A percentile compares a stretch with the other conserved stretches of the same genome.
Evolutionary conservation across 768 basidiomycete species (phyloP).

Genomic region (Hydnum rufescens): DNA sequence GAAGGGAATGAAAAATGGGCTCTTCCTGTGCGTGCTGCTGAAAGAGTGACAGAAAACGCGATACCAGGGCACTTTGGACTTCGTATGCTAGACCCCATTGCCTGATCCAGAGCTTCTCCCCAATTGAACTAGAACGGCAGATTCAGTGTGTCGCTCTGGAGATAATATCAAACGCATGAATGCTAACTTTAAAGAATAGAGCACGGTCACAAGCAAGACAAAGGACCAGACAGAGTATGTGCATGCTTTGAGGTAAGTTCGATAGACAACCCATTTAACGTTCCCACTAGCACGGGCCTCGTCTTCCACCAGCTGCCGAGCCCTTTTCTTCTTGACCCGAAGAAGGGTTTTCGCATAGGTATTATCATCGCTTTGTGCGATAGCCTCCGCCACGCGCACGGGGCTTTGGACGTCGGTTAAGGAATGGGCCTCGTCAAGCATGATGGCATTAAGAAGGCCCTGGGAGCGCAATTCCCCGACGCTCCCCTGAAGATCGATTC

Average conservation of each 20-base stretch:
- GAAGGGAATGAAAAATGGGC: no score
- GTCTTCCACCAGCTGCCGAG: conserved; percentile 15
- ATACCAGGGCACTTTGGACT: background rate
- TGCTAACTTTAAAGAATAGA: conserved; percentile 6
- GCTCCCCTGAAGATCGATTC: conserved; percentile 23
- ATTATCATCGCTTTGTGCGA: conserved; percentile 14
- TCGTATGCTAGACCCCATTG: conserved; percentile 55
- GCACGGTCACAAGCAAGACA: background rate
- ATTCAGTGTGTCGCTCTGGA: background rate
- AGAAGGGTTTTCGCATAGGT: background rate
- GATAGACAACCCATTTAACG: conserved; percentile 22
- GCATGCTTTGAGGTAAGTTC: conserved; percentile 19
- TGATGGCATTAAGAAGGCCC: conserved; percentile 21
- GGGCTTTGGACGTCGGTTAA: conserved; percentile 12
- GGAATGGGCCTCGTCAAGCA: conserved; percentile 16
- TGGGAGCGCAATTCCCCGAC: conserved; percentile 19
- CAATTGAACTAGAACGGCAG: conserved; percentile 4
- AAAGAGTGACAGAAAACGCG: background rate
- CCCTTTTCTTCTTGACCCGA: conserved; percentile 2
- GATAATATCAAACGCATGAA: background rate
- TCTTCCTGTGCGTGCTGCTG: background rate
- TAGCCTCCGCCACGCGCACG: conserved; percentile 5
- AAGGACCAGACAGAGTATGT: background rate
- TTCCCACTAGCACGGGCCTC: conserved; percentile 19
- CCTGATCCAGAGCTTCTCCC: conserved; percentile 19